phyloP scores from a whole-genome alignment of 305 asterid species.

The Rubia peregrina region DNA sequence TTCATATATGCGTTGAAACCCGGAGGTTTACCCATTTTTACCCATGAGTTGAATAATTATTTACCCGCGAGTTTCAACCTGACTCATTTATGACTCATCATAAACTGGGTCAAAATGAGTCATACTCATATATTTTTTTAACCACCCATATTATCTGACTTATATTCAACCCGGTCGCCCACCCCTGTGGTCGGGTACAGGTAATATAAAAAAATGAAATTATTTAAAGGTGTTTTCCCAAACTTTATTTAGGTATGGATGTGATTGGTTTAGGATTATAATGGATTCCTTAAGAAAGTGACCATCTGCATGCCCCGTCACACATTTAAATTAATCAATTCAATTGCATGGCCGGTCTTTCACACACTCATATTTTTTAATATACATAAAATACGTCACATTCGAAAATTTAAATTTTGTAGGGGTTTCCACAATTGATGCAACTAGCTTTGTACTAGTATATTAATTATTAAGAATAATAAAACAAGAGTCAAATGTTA shows the following conservation, averaged over 20 bases:
- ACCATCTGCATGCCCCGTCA: neutral
- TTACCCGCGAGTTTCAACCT: too few relatives aligned
- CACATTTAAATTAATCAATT: neutral
- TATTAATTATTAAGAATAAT: neutral
- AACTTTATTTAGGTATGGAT: slow-evolving; percentile 2
- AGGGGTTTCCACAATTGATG: slow-evolving; percentile 7
- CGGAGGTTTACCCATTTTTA: too few relatives aligned
- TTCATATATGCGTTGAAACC: too few relatives aligned
- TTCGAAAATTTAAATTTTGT: neutral
- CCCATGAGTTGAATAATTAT: too few relatives aligned
- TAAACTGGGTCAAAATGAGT: too few relatives aligned
- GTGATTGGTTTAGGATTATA: slow-evolving; percentile 3
- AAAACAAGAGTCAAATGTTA: neutral
- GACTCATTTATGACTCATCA: too few relatives aligned
- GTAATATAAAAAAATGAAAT: neutral
- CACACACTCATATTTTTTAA: neutral
- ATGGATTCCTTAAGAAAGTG: slow-evolving; percentile 7
- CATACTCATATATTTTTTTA: too few relatives aligned
- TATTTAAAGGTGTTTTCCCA: neutral
- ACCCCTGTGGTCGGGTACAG: too few relatives aligned
- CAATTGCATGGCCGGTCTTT: slow-evolving; percentile 10
- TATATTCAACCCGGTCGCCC: too few relatives aligned
- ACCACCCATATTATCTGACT: too few relatives aligned
- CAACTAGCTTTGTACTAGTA: slow-evolving; percentile 9
- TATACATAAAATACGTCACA: slow-evolving; percentile 1